Percentiles rank a stretch among this genome's conserved stretches.
Evolutionary conservation across 1,284 basidiomycete genomes (phyloP).

Genomic region (Irpex sp.): DNA sequence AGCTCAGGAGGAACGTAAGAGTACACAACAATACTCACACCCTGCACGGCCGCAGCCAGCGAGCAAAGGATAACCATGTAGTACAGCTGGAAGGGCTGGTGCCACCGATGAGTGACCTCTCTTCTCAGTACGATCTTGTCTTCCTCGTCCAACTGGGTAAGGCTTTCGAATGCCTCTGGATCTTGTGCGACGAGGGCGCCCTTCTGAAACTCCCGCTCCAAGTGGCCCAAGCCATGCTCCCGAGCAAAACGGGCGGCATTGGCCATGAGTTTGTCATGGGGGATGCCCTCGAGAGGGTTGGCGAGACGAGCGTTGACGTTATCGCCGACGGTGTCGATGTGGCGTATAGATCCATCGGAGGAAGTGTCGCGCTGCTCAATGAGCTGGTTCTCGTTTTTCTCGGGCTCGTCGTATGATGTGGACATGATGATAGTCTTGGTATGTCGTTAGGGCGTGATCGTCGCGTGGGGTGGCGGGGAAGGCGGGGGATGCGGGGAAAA

Average conservation of each 20-base stretch:
- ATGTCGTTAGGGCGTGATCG: too few species aligned
- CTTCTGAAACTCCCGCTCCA: slow-evolving; percentile 49
- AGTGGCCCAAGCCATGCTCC: slow-evolving; percentile 45
- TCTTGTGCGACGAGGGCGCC: slow-evolving; percentile 67
- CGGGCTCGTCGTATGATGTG: neutral
- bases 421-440: neutral
- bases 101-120: slow-evolving; percentile 65
- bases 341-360: slow-evolving; percentile 8
- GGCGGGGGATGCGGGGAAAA: too few species aligned
- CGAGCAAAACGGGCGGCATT: slow-evolving; percentile 58
- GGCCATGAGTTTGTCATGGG: slow-evolving; percentile 50
- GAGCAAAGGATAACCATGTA: slow-evolving; percentile 58
- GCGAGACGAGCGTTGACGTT: slow-evolving; percentile 47
- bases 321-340: slow-evolving; percentile 22
- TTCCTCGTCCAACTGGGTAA: slow-evolving; percentile 53
- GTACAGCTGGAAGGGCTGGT: slow-evolving; percentile 54
- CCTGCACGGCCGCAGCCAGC: slow-evolving; percentile 68
- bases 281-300: slow-evolving; percentile 56
- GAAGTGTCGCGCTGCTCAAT: neutral
- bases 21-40: slow-evolving; percentile 32
- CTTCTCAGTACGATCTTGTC: slow-evolving; percentile 46
- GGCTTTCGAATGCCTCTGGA: slow-evolving; percentile 45
- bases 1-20: too few species aligned
- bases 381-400: neutral
- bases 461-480: too few species aligned